Conservation (phyloP, 192 early-diverging fungal genomes). For the Entomortierella lignicola region DNA sequence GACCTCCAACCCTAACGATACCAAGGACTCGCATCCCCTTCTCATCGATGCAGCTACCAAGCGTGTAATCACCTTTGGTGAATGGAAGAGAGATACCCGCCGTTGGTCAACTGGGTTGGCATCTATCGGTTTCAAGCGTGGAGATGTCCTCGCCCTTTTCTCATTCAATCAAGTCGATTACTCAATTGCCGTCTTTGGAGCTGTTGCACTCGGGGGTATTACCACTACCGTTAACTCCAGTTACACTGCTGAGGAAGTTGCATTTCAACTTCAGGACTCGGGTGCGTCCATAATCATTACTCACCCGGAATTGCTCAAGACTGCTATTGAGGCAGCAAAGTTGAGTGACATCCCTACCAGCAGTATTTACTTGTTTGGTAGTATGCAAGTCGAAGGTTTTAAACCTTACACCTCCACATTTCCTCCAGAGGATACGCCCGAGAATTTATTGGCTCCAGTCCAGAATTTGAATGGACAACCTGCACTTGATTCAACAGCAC, state of each 20-base stretch:
- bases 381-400: constrained; percentile 44
- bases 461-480: constrained; percentile 37
- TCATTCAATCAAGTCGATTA: constrained; percentile 76
- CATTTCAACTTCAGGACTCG: constrained; percentile 77
- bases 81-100: constrained; percentile 47
- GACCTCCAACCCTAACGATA: constrained; percentile 52
- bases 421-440: constrained; percentile 21
- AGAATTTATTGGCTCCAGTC: constrained; percentile 15
- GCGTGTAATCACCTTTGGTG: constrained; percentile 52
- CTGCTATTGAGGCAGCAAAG: constrained; percentile 52
- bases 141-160: constrained; percentile 77
- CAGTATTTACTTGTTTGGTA: constrained; percentile 60
- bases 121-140: constrained; percentile 67
- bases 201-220: constrained; percentile 64
- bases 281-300: constrained; percentile 76
- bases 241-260: constrained; percentile 81
- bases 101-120: constrained; percentile 60
- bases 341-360: constrained; percentile 39
- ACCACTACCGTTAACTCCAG: constrained; percentile 83
- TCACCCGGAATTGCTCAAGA: constrained; percentile 32
- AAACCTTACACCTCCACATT: constrained; percentile 45
- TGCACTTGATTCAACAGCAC: constrained; percentile 54
- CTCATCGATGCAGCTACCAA: constrained; percentile 57
- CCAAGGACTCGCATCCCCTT: constrained; percentile 49
- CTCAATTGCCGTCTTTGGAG: constrained; percentile 33